Evolutionary conservation across 1,284 basidiomycete genomes (phyloP).

Genomic region (Mycena sp.): DNA sequence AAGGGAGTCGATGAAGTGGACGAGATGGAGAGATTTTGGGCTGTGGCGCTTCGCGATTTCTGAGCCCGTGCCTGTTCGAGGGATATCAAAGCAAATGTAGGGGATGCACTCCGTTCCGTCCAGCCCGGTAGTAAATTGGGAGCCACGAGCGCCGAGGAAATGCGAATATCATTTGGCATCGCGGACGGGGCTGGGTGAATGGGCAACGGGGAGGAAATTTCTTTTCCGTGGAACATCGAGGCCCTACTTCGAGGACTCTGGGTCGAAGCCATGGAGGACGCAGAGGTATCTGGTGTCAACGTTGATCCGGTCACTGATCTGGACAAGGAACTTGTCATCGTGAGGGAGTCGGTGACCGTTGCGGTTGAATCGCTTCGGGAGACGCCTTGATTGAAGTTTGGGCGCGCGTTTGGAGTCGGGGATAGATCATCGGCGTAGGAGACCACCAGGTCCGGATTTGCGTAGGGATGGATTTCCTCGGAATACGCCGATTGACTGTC

Average conservation of each 20-base stretch:
- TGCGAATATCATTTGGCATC: constrained; percentile 13
- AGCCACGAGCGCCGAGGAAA: constrained; percentile 41
- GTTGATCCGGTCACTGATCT: constrained; percentile 52
- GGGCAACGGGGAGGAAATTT: constrained; percentile 53
- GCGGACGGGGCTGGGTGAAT: constrained; percentile 19
- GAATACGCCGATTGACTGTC: constrained; percentile 32
- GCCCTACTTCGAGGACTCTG: constrained; percentile 41
- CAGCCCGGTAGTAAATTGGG: constrained; percentile 52
- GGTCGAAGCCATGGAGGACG: constrained; percentile 52
- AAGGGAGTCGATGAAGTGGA: constrained; percentile 43
- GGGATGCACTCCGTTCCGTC: constrained; percentile 55
- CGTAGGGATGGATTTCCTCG: constrained; percentile 72
- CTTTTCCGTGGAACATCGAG: constrained; percentile 54
- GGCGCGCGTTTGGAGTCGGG: constrained; percentile 35
- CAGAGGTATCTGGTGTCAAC: constrained; percentile 57
- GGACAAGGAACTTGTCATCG: constrained; percentile 36
- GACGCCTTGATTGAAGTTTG: constrained; percentile 37
- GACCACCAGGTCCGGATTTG: constrained; percentile 71
- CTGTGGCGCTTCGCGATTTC: constrained; percentile 63
- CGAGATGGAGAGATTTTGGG: constrained; percentile 37
- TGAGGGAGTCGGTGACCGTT: constrained; percentile 60
- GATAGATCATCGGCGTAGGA: constrained; percentile 47
- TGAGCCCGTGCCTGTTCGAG: constrained; percentile 79
- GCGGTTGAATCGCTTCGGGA: constrained; percentile 60
- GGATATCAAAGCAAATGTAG: constrained; percentile 73